These are phyloP conservation scores for Chenopodium suecicum DNA, from an alignment of 148 eudicot species.

Conservation along the genomic window DNA sequence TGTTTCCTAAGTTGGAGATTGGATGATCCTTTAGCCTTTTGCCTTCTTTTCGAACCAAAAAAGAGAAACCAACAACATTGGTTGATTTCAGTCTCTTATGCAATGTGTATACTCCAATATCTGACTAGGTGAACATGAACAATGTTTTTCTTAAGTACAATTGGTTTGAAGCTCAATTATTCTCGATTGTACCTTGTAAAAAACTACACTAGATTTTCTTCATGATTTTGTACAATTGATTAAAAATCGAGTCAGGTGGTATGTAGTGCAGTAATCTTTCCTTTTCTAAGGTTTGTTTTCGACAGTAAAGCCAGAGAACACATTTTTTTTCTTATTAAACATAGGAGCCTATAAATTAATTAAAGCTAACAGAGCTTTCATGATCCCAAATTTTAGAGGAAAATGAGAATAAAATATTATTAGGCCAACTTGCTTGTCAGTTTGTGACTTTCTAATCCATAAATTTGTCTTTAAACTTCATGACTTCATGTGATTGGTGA, in stretches of 20 bases:
- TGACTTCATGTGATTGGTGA: conserved; percentile 9
- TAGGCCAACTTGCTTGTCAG: conserved; percentile 9
- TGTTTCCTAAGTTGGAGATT: not conserved
- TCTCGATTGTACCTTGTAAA: not conserved
- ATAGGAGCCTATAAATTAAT: not conserved
- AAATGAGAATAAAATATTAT: not conserved
- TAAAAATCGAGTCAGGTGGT: not conserved
- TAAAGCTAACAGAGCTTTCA: conserved; percentile 16
- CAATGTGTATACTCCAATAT: not conserved
- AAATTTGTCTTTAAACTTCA: not conserved
- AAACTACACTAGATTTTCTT: conserved; percentile 1
- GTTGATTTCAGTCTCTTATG: not conserved
- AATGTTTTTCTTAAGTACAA: not conserved
- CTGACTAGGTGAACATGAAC: not conserved
- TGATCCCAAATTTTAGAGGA: not conserved
- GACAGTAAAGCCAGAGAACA: conserved; percentile 9
- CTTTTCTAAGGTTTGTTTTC: conserved; percentile 4
- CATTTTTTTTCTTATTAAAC: not conserved
- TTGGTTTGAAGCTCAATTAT: not conserved
- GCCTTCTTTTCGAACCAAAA: not conserved
- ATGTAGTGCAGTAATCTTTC: not conserved
- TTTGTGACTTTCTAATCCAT: conserved; percentile 11
- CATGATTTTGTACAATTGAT: not conserved
- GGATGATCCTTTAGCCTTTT: not conserved
- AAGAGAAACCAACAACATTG: not conserved